A percentile compares a stretch with the other conserved stretches of the same genome.
Conservation (phyloP, 2,329 filamentous ascomycete genomes). For the Rutstroemia sp. region DNA sequence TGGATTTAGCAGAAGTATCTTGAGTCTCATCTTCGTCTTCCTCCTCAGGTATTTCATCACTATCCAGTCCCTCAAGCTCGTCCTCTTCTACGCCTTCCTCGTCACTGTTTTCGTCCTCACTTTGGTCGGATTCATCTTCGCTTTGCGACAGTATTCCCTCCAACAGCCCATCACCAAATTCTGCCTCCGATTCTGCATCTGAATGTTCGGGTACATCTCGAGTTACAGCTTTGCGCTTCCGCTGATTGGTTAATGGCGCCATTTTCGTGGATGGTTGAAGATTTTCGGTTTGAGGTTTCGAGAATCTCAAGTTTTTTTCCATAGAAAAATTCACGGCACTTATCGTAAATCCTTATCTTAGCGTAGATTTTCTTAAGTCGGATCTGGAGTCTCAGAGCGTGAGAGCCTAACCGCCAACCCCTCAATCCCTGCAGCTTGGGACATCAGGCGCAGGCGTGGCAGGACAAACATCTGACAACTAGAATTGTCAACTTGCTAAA, state of each 20-base stretch:
- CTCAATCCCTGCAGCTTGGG: not conserved
- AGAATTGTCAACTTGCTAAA: no score
- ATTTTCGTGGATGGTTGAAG: constrained; percentile 17
- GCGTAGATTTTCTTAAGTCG: constrained; percentile 1
- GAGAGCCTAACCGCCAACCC: not conserved
- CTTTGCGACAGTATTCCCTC: constrained; percentile 50
- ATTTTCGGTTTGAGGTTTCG: constrained; percentile 11
- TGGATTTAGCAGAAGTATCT: constrained; percentile 33
- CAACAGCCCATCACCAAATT: constrained; percentile 47
- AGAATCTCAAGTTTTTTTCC: constrained; percentile 13
- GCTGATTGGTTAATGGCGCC: constrained; percentile 21
- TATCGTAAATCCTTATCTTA: constrained; percentile 19
- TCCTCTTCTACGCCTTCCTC: constrained; percentile 34
- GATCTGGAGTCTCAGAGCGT: not conserved
- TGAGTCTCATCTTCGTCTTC: constrained; percentile 29
- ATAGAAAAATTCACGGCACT: constrained; percentile 4
- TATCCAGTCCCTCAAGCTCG: constrained; percentile 37
- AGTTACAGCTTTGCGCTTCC: constrained; percentile 58
- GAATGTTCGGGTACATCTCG: constrained; percentile 42
- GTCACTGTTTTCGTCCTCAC: constrained; percentile 39
- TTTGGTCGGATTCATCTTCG: constrained; percentile 52
- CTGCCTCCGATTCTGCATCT: constrained; percentile 50
- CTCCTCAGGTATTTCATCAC: constrained; percentile 41
- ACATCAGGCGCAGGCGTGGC: no score
- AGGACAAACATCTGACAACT: no score